Evolutionary conservation across 805 yeast genomes (phyloP).

Genomic region (Spathaspora hagerdaliae): DNA sequence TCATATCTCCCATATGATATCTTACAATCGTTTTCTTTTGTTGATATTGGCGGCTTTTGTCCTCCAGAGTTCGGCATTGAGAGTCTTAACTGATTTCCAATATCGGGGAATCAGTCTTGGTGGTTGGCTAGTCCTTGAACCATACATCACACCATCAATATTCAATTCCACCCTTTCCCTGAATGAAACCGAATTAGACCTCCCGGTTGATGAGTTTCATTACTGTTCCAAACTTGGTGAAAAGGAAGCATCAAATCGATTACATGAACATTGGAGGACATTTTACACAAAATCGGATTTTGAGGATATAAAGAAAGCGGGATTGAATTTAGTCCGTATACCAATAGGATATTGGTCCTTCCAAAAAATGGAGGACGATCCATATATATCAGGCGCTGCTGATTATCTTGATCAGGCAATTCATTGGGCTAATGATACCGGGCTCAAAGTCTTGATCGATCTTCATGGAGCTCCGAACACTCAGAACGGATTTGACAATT

Average conservation of each 20-base stretch:
- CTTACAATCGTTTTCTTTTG: too few relatives aligned
- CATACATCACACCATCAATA: slow-evolving; percentile 64
- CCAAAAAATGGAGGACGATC: slow-evolving; percentile 45
- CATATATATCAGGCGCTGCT: slow-evolving; percentile 65
- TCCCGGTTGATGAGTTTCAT: slow-evolving; percentile 61
- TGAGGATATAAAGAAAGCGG: slow-evolving; percentile 43
- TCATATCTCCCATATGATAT: too few relatives aligned
- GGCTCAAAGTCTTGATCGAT: slow-evolving; percentile 68
- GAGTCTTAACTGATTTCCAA: slow-evolving; percentile 7
- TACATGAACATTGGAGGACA: slow-evolving; percentile 52
- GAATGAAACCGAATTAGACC: slow-evolving; percentile 14
- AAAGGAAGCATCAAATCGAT: slow-evolving; percentile 36
- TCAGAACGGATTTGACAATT: slow-evolving; percentile 83
- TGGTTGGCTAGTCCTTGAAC: slow-evolving; percentile 63
- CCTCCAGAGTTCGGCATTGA: too few relatives aligned
- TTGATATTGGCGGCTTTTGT: too few relatives aligned
- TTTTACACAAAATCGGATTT: slow-evolving; percentile 62
- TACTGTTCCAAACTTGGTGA: slow-evolving; percentile 48
- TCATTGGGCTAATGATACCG: slow-evolving; percentile 60
- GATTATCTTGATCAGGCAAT: slow-evolving; percentile 60
- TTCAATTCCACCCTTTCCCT: slow-evolving; percentile 28
- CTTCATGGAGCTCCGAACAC: slow-evolving; percentile 82
- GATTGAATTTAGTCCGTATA: slow-evolving; percentile 66
- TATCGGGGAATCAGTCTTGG: slow-evolving; percentile 43
- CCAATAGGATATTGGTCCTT: slow-evolving; percentile 86